Evolutionary conservation across 2,329 filamentous ascomycete genomes (phyloP), one percentile per base, ranked within the genome.

Genomic region (Penicillium hordei): DNA sequence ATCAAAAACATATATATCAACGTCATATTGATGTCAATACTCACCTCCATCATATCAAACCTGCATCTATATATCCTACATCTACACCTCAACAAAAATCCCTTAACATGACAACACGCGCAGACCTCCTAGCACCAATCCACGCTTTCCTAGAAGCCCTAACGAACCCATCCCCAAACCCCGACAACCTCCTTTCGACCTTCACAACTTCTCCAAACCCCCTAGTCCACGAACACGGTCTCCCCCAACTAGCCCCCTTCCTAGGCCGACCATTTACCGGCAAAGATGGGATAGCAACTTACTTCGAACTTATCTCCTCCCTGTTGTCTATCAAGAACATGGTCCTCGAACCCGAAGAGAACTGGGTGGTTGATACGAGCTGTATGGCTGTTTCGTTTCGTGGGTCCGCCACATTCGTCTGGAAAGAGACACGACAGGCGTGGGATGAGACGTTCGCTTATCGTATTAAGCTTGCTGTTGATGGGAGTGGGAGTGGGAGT

Each of bases 401-500:
- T 2, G 76, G 76, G 1, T 45, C 52, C 3, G 75, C 71, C 1
- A 68, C 57, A 42, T 78, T 78, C 42, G 61, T 57, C 0, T 75
- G 70, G 67, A 73, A 66, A 33, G 51, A 56, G 3, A 77, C 72
- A 0, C 70, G 68, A 0, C 67, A 78, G 48, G 66, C 60, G 7
- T 79, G 76, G 76, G 65, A 76, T 43, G 77, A 79, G 63, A 70
- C 68, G 7, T 79, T 79, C 60, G 60, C 67, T 13, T 79, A 78
- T 65, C 65, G 72, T 33, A 61, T 79, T 42, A 68, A 63, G 42
- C 60, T 78, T 52, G 71, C 68, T n/a, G 60, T 65, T 57, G 70
- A 76, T 33, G 39, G 57, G 43, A 33, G 5, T 33, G 42, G 29
- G n/a, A n/a, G n/a, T n/a, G n/a, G n/a, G n/a, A n/a, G n/a, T n/a